phyloP scores from a whole-genome alignment of 495 filamentous ascomycete species.

The Endocarpon pusillum region DNA sequence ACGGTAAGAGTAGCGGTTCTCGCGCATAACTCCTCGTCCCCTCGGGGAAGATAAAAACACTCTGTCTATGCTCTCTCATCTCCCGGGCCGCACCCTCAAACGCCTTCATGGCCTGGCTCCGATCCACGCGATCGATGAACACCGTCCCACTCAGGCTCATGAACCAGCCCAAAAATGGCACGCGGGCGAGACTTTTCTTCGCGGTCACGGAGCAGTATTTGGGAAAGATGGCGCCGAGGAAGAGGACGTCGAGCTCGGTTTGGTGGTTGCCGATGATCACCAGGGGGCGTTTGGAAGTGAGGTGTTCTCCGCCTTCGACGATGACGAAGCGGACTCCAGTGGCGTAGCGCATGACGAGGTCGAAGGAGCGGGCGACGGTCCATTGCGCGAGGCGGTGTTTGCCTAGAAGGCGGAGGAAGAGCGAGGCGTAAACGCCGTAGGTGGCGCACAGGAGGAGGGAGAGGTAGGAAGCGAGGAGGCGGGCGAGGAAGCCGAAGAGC shows the following conservation, averaged over 20 bases:
- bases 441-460: conserved; percentile 43
- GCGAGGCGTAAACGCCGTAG: conserved; percentile 65
- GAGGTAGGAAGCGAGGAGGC: conserved; percentile 53
- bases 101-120: conserved; percentile 60
- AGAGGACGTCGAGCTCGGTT: conserved; percentile 81
- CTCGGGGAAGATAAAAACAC: conserved; percentile 87
- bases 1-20: conserved; percentile 64
- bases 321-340: conserved; percentile 72
- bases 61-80: conserved; percentile 61
- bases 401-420: conserved; percentile 52
- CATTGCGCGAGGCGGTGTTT: conserved; percentile 67
- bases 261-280: conserved; percentile 93
- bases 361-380: conserved; percentile 66
- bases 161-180: conserved; percentile 93
- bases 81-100: conserved; percentile 69
- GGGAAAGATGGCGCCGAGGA: conserved; percentile 77
- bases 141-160: conserved; percentile 81
- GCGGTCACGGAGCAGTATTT: conserved; percentile 85
- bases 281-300: conserved; percentile 53
- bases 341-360: conserved; percentile 54
- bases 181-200: conserved; percentile 62
- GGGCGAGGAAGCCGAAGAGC: conserved; percentile 49
- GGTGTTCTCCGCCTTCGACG: conserved; percentile 44
- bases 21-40: conserved; percentile 81
- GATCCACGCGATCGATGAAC: conserved; percentile 84